Evolutionary conservation across 2,329 filamentous ascomycete genomes (phyloP).

Genomic region (Clonostachys solani): DNA sequence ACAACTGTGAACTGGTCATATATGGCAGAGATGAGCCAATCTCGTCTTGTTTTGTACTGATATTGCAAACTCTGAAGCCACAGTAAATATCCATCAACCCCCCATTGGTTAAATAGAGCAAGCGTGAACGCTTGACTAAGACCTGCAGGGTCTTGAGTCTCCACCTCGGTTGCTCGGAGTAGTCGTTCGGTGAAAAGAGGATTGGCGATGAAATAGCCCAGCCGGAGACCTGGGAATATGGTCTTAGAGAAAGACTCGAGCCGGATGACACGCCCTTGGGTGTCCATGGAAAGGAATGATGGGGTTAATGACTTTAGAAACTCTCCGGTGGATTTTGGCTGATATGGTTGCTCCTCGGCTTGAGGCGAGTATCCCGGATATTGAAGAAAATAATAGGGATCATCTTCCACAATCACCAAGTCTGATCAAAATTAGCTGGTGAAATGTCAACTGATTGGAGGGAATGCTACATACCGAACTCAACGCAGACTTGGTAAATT

Average conservation of each 20-base stretch:
- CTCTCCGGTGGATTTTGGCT: conserved; percentile 1
- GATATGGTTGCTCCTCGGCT: neutral
- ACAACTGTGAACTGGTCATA: conserved; percentile 9
- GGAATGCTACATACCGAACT: conserved; percentile 37
- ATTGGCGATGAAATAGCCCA: conserved; percentile 56
- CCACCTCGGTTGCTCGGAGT: conserved; percentile 32
- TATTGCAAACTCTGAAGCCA: conserved; percentile 68
- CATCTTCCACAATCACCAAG: conserved; percentile 8
- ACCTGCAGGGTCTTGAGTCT: conserved; percentile 65
- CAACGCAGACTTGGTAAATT: conserved; percentile 41
- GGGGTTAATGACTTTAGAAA: conserved; percentile 11
- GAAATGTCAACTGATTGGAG: neutral
- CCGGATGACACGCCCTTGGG: conserved; percentile 16
- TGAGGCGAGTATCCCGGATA: conserved; percentile 8
- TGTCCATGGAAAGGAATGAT: conserved; percentile 15
- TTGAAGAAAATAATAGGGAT: conserved; percentile 18
- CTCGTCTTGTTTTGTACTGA: conserved; percentile 63
- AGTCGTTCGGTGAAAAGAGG: conserved; percentile 19
- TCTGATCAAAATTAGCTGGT: neutral
- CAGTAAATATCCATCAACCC: conserved; percentile 67
- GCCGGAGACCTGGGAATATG: conserved; percentile 46
- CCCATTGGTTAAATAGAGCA: conserved; percentile 55
- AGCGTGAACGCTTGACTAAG: conserved; percentile 47
- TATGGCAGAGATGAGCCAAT: conserved; percentile 59
- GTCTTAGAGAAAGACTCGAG: conserved; percentile 15